phyloP scores from a whole-genome alignment of 2,329 filamentous ascomycete species.

The Diplodia sapinea region DNA sequence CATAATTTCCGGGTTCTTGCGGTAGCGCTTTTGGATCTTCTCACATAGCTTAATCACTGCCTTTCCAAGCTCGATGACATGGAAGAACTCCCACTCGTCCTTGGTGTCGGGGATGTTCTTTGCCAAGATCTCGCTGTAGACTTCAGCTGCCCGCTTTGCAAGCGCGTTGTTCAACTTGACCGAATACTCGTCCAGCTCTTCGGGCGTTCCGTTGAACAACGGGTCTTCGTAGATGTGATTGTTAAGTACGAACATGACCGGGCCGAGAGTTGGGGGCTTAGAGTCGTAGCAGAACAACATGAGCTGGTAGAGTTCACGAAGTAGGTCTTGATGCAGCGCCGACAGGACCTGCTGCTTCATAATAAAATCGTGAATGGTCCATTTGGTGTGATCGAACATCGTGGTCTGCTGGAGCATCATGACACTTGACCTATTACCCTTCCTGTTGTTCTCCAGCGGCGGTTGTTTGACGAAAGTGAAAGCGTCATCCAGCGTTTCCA shows the following conservation, averaged over 20 bases:
- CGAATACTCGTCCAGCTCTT: slow-evolving; percentile 74
- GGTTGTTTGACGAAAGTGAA: slow-evolving; percentile 83
- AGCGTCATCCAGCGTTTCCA: slow-evolving; percentile 81
- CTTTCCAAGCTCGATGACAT: slow-evolving; percentile 88
- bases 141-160: slow-evolving; percentile 73
- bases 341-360: slow-evolving; percentile 76
- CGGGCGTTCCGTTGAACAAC: slow-evolving; percentile 71
- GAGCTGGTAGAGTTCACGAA: slow-evolving; percentile 86
- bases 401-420: slow-evolving; percentile 43
- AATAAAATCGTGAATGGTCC: slow-evolving; percentile 57
- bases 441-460: slow-evolving; percentile 66
- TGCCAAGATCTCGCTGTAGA: slow-evolving; percentile 79
- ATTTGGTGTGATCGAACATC: slow-evolving; percentile 57
- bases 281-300: slow-evolving; percentile 86
- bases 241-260: slow-evolving; percentile 79
- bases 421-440: slow-evolving; percentile 59
- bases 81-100: slow-evolving; percentile 86
- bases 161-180: slow-evolving; percentile 75
- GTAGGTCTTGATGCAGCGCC: slow-evolving; percentile 77
- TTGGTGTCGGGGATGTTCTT: slow-evolving; percentile 79
- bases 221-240: slow-evolving; percentile 81
- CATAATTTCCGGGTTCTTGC: slow-evolving; percentile 85
- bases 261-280: slow-evolving; percentile 82
- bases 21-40: slow-evolving; percentile 90
- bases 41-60: slow-evolving; percentile 83